Evolutionary conservation across 805 yeast species (phyloP), one percentile per base, ranked within the genome.

Genomic region (Ogataea siamensis): DNA sequence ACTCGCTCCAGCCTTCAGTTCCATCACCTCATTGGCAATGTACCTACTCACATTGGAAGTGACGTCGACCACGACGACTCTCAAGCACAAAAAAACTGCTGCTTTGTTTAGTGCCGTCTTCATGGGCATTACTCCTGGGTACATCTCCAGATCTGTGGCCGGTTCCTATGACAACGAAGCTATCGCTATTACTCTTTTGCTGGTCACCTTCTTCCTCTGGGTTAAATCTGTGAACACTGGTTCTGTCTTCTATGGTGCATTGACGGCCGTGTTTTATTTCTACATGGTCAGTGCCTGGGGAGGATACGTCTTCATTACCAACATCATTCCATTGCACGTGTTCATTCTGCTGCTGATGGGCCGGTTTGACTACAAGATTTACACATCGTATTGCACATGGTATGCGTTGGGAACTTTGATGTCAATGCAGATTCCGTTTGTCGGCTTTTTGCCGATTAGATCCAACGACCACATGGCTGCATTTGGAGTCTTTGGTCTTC

Each of bases 211-310:
- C 63, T 89, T 79, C 71, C 74, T 87, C 43, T 93, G 99, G 99
- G 83, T 93, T 64, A 89, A 88, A 67, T 83, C 96, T 9, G 76
- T 87, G 63, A 91, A 91, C 63, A 70, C 83, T 26, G 99, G 99
- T 31, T 86, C 96, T 1, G 80, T 89, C 12, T 73, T 86, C 49
- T 87, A 80, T 71, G 93, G 87, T 8, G 71, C 91, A 2, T 67
- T 83, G 51, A 80, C 97, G 19, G 95, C 99, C 2, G 60, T 87
- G 22, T 83, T 80, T 54, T 93, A 94, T 69, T 93, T 94, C 66
- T 93, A 93, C 73, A 93, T 93, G 99, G 99, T 93, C 36, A 81
- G 95, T 32, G 99, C 99, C 9, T 89, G 99, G 97, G 99, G 99
- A 71, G 99, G 99, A 18, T 93, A 93, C 60, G 99, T 94, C 36